A percentile compares a stretch with the other conserved stretches of the same genome.
Evolutionary conservation across 495 filamentous ascomycete genomes (phyloP).

Genomic region (Annulohypoxylon maeteangense): DNA sequence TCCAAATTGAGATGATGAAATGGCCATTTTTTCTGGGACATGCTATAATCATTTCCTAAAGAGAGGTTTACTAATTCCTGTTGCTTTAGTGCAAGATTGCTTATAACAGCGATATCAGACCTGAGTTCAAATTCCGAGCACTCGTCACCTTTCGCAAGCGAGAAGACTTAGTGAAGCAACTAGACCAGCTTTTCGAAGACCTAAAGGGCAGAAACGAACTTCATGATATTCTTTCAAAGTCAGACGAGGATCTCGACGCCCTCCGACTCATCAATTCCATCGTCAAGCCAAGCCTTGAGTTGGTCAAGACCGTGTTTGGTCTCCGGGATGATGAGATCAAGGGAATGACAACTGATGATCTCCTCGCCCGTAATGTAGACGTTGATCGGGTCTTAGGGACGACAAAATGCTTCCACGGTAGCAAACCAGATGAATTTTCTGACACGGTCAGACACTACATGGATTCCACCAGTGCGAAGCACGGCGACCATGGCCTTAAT

Average conservation of each 20-base stretch:
- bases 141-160: not conserved
- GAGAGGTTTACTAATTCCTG: no score
- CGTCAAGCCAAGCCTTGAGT: not conserved
- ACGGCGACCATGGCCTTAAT: not conserved
- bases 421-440: not conserved
- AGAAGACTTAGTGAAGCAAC: not conserved
- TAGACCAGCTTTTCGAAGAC: not conserved
- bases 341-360: not conserved
- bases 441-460: not conserved
- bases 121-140: not conserved
- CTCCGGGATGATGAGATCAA: not conserved
- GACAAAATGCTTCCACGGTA: not conserved
- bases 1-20: no score
- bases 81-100: not conserved
- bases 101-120: not conserved
- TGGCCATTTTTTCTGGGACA: no score
- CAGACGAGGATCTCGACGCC: not conserved
- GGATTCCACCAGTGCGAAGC: conserved; percentile 1
- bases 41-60: no score
- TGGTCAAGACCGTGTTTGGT: not conserved
- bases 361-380: not conserved
- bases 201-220: not conserved
- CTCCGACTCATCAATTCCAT: not conserved
- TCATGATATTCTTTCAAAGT: not conserved
- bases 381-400: not conserved